Evolutionary conservation across 2,329 filamentous ascomycete species (phyloP), one percentile per base, ranked within the genome.

Genomic region (Diaporthe citrichinensis): DNA sequence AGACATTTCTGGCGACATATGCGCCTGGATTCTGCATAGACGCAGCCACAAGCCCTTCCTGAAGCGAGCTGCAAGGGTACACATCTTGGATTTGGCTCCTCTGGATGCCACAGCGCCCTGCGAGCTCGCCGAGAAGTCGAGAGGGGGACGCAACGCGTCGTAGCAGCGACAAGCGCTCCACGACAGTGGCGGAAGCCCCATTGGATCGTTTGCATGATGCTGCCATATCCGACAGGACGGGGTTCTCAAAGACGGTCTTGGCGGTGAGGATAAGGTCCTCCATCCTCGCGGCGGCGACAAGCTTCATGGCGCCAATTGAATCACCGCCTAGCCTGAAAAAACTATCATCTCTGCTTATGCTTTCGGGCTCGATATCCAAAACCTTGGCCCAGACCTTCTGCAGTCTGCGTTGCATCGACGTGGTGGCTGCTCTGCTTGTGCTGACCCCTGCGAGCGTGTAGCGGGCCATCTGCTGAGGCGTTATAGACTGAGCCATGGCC

Each of bases 301-400:
- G 59, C 14, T 72, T 73, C 75, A 82, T 81, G 5, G 81, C 80
- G 4, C 68, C 58, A 31, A 82, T 76, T 0, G 82, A 84, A 61
- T 83, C 79, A 1, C 82, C 82, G 1, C 82, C 82, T 1, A 83
- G 65, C 9, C 75, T 73, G 69, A 84, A 79, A 74, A 84, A 84
- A 74, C 76, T 79, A 39, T 81, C 79, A 6, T 72, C 23, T 14
- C 36, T 41, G 39, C 76, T 69, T 46, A 79, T 78, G 28, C 25
- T 34, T 51, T 62, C 71, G 2, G 59, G 55, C 7, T 68, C 53
- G 9, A 68, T 36, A 3, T 36, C n/a, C 28, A 49, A 20, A 15
- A 53, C 23, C 44, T 68, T 68, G 17, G 62, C 62, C 62, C 62
- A 62, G 36, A 62, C n/a, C 4, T 44, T 62, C n/a, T 44, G 59